Base-by-base conservation (phyloP, 169 alveolate genomes). In the Plasmodium sp. region DNA sequence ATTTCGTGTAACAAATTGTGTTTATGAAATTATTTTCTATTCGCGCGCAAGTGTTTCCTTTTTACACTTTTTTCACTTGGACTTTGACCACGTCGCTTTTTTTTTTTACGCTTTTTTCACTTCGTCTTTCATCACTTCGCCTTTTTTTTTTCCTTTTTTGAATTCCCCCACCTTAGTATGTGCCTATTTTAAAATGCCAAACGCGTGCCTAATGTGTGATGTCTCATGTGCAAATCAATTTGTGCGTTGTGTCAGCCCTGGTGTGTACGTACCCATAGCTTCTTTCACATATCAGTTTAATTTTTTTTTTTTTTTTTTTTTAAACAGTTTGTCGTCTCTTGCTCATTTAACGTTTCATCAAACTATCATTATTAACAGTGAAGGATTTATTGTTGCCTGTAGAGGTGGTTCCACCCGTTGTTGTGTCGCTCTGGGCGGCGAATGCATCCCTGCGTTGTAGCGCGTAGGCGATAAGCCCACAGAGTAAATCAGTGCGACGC, bases 111-210 rank as follows among this genome's bases (percentile, higher is more conserved):
- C 39, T 84, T 72, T 34, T 75, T 34, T 22, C 18, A 34, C 74
- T 84, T 74, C 9, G 48, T n/a, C 34, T 41, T 12, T 41, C 31
- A 39, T n/a, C 48, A 39, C 75, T 67, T 62, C 12, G 34, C 56
- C 22, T 80, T 80, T 80, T 80, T 82, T 84, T 72, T 84, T 71
- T 7, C 45, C 34, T 75, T 75, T 75, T 84, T 84, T 74, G 51
- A 67, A n/a, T 67, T 67, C 71, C 45, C 48, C 75, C 48, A 67
- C 51, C 48, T 39, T 67, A 58, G 27, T 71, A 58, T n/a, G 41
- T 80, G 74, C 51, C 45, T 43, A 80, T 80, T 80, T 80, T 45
- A 43, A 80, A 43, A 80, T 80, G 31, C 58, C 18, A 51, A 51
- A 45, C 7, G 58, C 33, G 43, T 80, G 51, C 84, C 33, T 36